Evolutionary conservation across 2,329 filamentous ascomycete species (phyloP).

Genomic region (Talaromyces albobiverticillius): DNA sequence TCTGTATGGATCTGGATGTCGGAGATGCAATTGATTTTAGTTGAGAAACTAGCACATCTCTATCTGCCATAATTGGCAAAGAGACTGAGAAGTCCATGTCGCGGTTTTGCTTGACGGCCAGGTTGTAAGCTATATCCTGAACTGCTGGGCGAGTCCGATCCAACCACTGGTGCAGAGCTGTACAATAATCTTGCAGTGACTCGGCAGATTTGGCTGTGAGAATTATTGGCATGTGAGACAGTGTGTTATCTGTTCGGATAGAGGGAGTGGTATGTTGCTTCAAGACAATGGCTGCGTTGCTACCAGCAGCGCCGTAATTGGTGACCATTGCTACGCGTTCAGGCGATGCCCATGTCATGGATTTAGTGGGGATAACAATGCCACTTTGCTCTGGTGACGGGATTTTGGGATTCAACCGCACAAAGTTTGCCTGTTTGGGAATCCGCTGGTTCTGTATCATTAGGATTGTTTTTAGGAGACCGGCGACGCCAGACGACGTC

Average conservation of each 20-base stretch:
- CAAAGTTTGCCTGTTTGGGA: constrained; percentile 27
- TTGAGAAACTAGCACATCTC: background rate
- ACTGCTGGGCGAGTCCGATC: background rate
- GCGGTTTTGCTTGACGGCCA: background rate
- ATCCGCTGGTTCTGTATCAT: constrained; percentile 34
- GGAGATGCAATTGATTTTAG: background rate
- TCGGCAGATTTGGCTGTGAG: background rate
- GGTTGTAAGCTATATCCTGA: background rate
- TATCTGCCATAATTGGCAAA: background rate
- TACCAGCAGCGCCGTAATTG: constrained; percentile 1
- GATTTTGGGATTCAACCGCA: constrained; percentile 21
- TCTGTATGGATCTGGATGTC: background rate
- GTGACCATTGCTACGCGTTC: background rate
- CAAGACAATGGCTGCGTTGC: background rate
- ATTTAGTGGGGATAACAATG: constrained; percentile 14
- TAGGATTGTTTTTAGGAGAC: constrained; percentile 26
- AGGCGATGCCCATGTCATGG: constrained; percentile 18
- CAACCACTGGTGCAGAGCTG: background rate
- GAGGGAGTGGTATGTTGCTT: background rate
- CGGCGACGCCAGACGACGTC: constrained; percentile 23
- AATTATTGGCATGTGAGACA: background rate
- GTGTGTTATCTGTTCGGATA: background rate
- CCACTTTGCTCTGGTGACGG: constrained; percentile 15
- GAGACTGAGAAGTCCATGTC: background rate
- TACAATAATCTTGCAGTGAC: background rate